Evolutionary conservation across 2,329 filamentous ascomycete genomes (phyloP), one percentile per base, ranked within the genome.

Genomic region (Pseudovirgaria hyperparasitica): DNA sequence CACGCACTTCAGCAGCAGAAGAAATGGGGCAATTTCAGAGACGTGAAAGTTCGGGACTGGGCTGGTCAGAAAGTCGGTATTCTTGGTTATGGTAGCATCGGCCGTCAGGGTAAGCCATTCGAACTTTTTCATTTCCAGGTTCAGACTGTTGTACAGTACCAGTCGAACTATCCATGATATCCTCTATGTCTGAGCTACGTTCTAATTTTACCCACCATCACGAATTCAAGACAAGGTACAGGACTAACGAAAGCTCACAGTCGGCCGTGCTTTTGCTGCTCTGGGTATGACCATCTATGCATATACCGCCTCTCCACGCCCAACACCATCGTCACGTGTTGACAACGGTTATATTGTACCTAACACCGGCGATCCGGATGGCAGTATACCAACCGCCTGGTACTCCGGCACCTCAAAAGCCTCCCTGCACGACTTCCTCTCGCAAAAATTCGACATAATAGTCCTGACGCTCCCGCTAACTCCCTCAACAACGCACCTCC

Each of bases 281-380:
- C 51, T 82, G 40, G 81, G 80, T 11, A 76, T 82, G 66, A 62
- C 72, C 16, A 69, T 87, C 1, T 62, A 84, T 44, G 81, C 80
- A 1, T 85, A 79, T 56, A 87, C 80, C 0, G 72, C 79, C 0
- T 70, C 70, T 15, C 68, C 76, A 1, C 73, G 76, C n/a, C 48
- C 59, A 6, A 82, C 78, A 0, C 66, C 72, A 0, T 73, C 74
- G 29, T 76, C 72, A 2, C 67, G 67, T 23, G 58, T 53, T 16
- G 79, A 87, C 50, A 46, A 55, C 9, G 68, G 72, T 5, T 87
- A 76, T 54, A 68, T 76, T 18, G 70, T 82, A 0, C 70, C 73
- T 0, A 72, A 74, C 0, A 80, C 78, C 0, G 71, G 71, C 7
- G 71, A 75, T 38, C 51, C 57, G 8, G 63, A 73, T 20, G 71